phyloP scores from a whole-genome alignment of 2,329 filamentous ascomycete genomes.

The Colletotrichum cuscutae region DNA sequence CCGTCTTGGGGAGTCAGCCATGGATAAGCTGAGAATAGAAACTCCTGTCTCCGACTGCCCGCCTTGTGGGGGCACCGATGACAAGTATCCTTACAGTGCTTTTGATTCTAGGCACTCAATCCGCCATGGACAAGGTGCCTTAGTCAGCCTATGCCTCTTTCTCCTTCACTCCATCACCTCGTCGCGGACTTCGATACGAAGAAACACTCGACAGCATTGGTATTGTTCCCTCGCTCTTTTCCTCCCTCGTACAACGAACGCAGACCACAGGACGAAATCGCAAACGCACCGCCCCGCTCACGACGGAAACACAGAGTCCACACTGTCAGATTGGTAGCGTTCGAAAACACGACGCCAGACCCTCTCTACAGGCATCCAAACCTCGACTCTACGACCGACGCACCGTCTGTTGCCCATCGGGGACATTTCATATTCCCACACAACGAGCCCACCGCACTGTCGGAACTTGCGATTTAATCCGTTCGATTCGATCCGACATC shows the following conservation, averaged over 20 bases:
- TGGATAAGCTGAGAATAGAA: not conserved
- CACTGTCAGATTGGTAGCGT: not conserved
- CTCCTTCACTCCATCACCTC: not conserved
- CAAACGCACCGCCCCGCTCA: not conserved
- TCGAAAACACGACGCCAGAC: not conserved
- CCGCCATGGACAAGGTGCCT: not conserved
- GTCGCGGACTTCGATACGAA: not conserved
- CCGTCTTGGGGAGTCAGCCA: not conserved
- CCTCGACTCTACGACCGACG: not conserved
- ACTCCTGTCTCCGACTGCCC: not conserved
- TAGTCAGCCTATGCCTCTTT: conserved; percentile 5
- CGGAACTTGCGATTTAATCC: not conserved
- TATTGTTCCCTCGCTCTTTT: not conserved
- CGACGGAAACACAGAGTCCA: not conserved
- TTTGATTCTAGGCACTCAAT: not conserved
- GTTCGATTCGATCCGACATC: not conserved
- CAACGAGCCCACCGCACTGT: not conserved
- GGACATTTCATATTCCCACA: not conserved
- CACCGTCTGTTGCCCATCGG: not conserved
- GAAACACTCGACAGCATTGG: not conserved
- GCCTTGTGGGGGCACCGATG: not conserved
- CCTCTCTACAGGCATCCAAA: not conserved
- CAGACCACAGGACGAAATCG: not conserved
- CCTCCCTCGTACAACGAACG: not conserved
- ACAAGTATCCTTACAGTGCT: conserved; percentile 1